These are phyloP conservation scores for Chara braunii DNA, from an alignment of 139 green algal species.

Conservation along the genomic window DNA sequence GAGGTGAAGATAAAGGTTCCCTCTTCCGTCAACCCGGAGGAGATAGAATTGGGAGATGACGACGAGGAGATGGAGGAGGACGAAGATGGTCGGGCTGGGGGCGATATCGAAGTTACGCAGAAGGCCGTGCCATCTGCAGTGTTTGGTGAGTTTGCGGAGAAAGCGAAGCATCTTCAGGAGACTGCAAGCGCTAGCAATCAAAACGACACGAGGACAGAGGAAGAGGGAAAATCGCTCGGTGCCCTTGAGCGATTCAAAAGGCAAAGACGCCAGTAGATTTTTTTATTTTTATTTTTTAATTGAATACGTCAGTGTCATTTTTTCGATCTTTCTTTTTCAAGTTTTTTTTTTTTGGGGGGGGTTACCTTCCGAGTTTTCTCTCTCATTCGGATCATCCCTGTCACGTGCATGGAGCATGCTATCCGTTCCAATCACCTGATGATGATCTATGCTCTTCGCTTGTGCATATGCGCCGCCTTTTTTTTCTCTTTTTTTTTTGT, in stretches of 20 bases:
- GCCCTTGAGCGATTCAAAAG: conserved; percentile 34
- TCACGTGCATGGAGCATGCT: no score
- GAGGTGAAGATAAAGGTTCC: not conserved
- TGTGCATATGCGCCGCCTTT: no score
- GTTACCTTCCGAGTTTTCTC: no score
- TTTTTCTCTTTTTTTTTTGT: no score
- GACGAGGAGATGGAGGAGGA: conserved; percentile 33
- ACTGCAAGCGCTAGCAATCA: not conserved
- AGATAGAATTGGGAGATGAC: conserved; percentile 68
- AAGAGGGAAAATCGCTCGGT: conserved; percentile 10
- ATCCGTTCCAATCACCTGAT: no score
- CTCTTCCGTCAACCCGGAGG: conserved; percentile 69
- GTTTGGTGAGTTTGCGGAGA: conserved; percentile 54
- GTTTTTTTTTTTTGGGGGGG: no score
- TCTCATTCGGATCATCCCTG: no score
- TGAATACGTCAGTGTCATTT: no score
- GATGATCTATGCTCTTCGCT: no score
- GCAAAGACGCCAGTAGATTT: conserved; percentile 26
- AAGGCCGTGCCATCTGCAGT: conserved; percentile 73
- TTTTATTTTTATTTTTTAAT: no score
- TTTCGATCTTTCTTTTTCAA: no score
- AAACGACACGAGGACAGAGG: conserved; percentile 4
- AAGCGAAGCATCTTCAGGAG: conserved; percentile 11
- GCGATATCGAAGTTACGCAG: conserved; percentile 51
- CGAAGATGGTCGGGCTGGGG: not conserved